Evolutionary conservation across 129 eudicot genomes (phyloP), one percentile per base, ranked within the genome.

Genomic region (Chrysanthemum lavandulifolium): DNA sequence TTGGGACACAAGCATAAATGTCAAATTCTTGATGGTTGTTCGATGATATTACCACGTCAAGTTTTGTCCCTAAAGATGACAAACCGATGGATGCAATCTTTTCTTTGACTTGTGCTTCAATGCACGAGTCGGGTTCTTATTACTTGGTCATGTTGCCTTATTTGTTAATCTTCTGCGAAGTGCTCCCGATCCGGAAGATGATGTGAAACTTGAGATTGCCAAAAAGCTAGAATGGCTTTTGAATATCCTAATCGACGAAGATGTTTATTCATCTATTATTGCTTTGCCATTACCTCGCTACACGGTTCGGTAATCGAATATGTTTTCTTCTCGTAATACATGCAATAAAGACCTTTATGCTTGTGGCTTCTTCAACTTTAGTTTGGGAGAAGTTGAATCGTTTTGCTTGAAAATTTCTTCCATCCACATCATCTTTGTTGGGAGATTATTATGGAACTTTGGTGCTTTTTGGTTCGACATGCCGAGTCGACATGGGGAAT

Each of bases 361-460:
- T 88, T 58, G 82, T 81, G 50, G 79, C 79, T 61, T 94, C 93
- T 61, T 77, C 91, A 51, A 84, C 86, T 71, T 70, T 16, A 52
- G 83, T 87, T 48, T 94, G 92, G 68, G 61, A 23, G 25, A 23
- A 52, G 58, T 83, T 10, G 81, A 88, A 64, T 77, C 71, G 10
- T 90, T 79, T 87, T 94, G 48, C 85, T 94, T 27, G 89, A 86
- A 68, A 94, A 94, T 67, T 45, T 86, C 49, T 55, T 90, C 82
- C 97, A 94, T 79, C 91, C 93, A 19, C 98, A 94, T 61, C 81
- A 84, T 78, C 96, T 94, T 70, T 94, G 97, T 65, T 68, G 85
- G 87, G 96, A 94, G 58, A 81, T 94, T 52, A 75, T 86, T 62
- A 82, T 84, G 80, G 96, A 94, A 67, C 97, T 94, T 56, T 88